Base-by-base conservation (phyloP, 768 basidiomycete species). In the Glaciozyma antarctica region DNA sequence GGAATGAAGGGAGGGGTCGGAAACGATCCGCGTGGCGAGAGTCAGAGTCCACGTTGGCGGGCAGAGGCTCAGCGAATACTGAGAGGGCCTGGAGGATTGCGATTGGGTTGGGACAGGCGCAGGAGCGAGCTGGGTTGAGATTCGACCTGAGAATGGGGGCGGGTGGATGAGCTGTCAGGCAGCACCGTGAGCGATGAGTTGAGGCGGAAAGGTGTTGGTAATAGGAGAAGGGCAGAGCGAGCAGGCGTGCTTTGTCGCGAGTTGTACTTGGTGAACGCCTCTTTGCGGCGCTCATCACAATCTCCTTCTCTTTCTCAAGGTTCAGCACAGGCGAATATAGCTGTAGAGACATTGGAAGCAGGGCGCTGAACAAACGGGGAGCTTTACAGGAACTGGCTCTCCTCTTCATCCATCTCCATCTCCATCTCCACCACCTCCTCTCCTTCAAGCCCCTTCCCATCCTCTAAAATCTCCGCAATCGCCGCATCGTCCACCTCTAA, bases 361-460 rank as follows among this genome's bases (percentile, higher is more conserved):
- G 9, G 32, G 32, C 32, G 32, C 32, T n/a, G 32, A 32, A 41
- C 12, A 13, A 15, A 41, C 32, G 38, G 13, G n/a, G 38, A 41
- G 38, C 38, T 28, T 16, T 56, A 65, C n/a, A 65, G 41, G 38
- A 61, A 65, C 10, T 22, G 43, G 26, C 54, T 44, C 53, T 65
- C 64, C 48, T 65, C 53, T 53, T 60, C 53, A 28, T 60, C 54
- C 30, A 57, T 43, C n/a, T 49, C 58, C 24, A 19, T n/a, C 45
- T 58, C 58, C 43, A 19, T n/a, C 45, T 58, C 58, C 43, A n/a
- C 28, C 51, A 22, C n/a, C 57, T 30, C 17, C 12, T 62, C 43
- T 2, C 12, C 32, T 44, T 19, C 26, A 16, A 44, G 26, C 17
- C 19, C 21, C 44, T 47, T 44, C 51, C 15, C 24, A 26, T n/a